phyloP scores from a whole-genome alignment of 139 green algal genomes.

The Coccomyxa sp. region DNA sequence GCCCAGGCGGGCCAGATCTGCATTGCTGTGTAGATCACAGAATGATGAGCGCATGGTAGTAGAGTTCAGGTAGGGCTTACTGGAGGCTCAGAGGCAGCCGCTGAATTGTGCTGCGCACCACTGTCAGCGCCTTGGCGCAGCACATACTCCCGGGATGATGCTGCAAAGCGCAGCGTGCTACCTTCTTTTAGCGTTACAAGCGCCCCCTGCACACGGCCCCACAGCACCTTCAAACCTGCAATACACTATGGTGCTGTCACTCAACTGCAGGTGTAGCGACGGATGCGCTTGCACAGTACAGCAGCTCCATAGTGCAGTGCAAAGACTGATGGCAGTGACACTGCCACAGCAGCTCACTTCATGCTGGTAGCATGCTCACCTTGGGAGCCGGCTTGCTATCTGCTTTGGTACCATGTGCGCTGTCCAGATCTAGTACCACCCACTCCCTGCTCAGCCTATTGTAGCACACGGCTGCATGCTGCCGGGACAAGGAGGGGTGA shows the following conservation, averaged over 20 bases:
- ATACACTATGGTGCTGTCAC: too few species aligned
- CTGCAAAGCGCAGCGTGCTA: slow-evolving; percentile 25
- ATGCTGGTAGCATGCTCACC: neutral
- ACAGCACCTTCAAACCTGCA: too few species aligned
- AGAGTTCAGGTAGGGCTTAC: too few species aligned
- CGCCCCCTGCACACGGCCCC: neutral
- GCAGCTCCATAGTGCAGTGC: neutral
- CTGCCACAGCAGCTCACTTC: neutral
- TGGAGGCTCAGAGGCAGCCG: too few species aligned
- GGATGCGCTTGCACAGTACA: neutral
- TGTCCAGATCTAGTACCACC: slow-evolving; percentile 33
- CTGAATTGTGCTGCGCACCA: too few species aligned
- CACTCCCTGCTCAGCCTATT: slow-evolving; percentile 10
- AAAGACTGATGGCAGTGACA: neutral
- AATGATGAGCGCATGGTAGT: neutral
- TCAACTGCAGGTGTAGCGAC: neutral
- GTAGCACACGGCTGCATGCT: slow-evolving; percentile 35
- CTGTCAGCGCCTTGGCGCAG: too few species aligned
- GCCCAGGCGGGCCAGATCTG: neutral
- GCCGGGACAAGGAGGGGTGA: slow-evolving; percentile 34
- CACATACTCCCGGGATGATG: slow-evolving; percentile 27
- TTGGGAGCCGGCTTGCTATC: slow-evolving; percentile 10
- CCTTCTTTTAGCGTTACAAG: slow-evolving; percentile 21
- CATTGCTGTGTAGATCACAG: neutral
- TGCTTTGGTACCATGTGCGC: slow-evolving; percentile 31